Base-by-base conservation (phyloP, 805 yeast species). In the Grigorovia humatica region DNA sequence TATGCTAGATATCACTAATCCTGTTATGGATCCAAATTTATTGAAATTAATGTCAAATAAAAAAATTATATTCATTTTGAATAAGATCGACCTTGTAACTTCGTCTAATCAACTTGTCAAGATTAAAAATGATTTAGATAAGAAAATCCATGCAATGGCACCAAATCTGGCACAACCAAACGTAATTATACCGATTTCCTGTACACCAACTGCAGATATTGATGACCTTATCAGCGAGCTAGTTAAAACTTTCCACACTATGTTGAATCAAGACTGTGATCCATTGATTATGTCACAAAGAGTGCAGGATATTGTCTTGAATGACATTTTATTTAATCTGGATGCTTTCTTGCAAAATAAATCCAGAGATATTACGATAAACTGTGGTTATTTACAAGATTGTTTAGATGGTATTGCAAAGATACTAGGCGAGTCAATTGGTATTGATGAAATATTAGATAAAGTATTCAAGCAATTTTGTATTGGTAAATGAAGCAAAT, bases 381-480 rank as follows among this genome's bases (percentile, higher is more conserved):
- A 96, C 0, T 72, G 87, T 0, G 96, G 91, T 54, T 82, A 85
- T 51, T 71, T 93, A 43, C 76, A 77, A 48, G 76, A 76, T 48
- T 81, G 96, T 0, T 81, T 84, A 18, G 88, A 84, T 13, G 96
- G 96, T 0, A 85, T 93, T 42, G 97, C 97, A 0, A 86, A 83
- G 61, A 85, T 93, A 27, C 90, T 97, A 0, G 99, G 98, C 1
- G 85, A 86, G 43, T 78, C 88, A 0, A 80, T 91, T 13, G 96
- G 95, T 0, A 76, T 90, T 0, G 97, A 93, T 59, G 98, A 93
- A 62, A 81, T 93, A 0, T 71, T 93, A 5, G 96, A 93, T 0
- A 91, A 87, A 1, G 93, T 93, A 0, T 93, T 93, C 63, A 82
- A 96, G 2, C 85, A 81, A 55, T 93, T 93, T 65, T 93, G 99